Base-by-base conservation (phyloP, 495 filamentous ascomycete genomes). In the Daldinia decipiens region DNA sequence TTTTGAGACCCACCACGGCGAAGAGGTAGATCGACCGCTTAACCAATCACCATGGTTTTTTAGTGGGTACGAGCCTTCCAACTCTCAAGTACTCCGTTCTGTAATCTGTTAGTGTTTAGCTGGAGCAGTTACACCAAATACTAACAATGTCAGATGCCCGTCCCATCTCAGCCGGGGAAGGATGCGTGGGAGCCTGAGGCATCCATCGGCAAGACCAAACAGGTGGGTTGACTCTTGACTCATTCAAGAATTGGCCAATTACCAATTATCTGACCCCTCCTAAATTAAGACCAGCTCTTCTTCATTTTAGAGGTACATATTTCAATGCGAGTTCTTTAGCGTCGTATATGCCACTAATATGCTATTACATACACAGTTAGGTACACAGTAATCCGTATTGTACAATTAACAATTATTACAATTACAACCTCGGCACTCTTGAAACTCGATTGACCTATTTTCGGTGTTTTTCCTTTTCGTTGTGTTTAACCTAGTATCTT, bases 161-260 rank as follows among this genome's bases (percentile, higher is more conserved):
- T 62, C 57, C 40, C 65, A 51, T 62, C 7, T 0, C 13, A 34
- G 50, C 51, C 29, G 56, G 52, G 13, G 65, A 66, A 58, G 32
- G 57, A 68, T 62, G 61, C 60, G 27, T 39, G 32, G n/a, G 5
- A 24, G 56, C 65, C 70, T 73, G 55, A 66, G 70, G 70, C 65
- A 73, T 50, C 57, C 24, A 59, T 68, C 70, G 70, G 70, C 70
- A 55, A 73, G 67, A 73, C 70, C 27, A 73, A 73, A 73, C 27
- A 31, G 61, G 65, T 53, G 13, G 3, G 3, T 66, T 73, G 70
- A 73, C 55, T 73, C 70, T 66, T 73, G 70, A 73, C 55, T 73
- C 70, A 72, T 72, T 56, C 55, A 13, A 59, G 63, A 67, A 62
- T 67, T 67, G 68, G 34, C 62, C 68, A 71, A 71, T 71, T 4